Base-by-base conservation (phyloP, 805 yeast genomes). In the Candida orba region DNA sequence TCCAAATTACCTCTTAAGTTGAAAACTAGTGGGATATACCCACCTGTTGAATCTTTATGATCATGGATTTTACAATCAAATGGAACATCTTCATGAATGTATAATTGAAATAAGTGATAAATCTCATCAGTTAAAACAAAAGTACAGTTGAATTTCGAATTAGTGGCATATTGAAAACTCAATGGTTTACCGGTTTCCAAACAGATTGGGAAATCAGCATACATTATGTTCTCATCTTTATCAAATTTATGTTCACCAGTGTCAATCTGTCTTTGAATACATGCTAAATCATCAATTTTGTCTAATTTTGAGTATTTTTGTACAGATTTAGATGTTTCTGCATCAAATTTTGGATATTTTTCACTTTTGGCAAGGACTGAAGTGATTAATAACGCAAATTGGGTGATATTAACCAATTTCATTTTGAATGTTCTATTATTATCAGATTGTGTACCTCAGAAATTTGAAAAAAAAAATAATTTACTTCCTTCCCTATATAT, bases 241-340 rank as follows among this genome's bases (percentile, higher is more conserved):
- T 82, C 88, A 49, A 80, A 79, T 45, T 75, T 69, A 64, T 84
- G 91, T 58, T 84, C 91, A 43, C 93, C 93, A 48, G 71, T 76
- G 51, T 81, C 86, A 42, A 84, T 84, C 50, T 81, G 75, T 54
- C 93, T 68, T 40, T 74, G 61, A 47, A 79, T 83, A 59, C 93
- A 84, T 51, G 73, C 75, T 40, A 82, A 53, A 36, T 70, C 62
- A 17, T 20, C 33, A 13, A 82, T 58, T 8, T 57, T 62, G 39
- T 77, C 75, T 4, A 73, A 72, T 1, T 27, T 22, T 5, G 51
- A 37, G 54, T 65, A 72, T 18, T 13, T 37, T 29, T 20, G 32
- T 30, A 17, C 40, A 3, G 41, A n/a, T 17, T 48, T 27, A 5
- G 51, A 49, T 12, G 33, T 20, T 31, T 47, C 50, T 9, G 44